A percentile compares a stretch with the other conserved stretches of the same genome.
These are phyloP conservation scores for Talaromyces marneffei DNA, from an alignment of 2,329 filamentous ascomycete genomes.

Conservation along the genomic window DNA sequence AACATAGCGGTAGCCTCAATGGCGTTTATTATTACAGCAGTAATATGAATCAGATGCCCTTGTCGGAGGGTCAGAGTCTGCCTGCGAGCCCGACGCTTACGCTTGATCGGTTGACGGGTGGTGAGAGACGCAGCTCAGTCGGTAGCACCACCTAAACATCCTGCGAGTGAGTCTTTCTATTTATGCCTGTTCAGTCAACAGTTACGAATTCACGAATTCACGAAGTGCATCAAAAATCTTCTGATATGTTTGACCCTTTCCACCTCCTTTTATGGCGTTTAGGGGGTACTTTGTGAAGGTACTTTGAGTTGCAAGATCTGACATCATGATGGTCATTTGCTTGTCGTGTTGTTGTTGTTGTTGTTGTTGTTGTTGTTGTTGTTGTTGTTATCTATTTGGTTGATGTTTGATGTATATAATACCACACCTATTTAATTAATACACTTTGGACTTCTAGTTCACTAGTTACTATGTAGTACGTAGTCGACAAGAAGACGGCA, in stretches of 20 bases:
- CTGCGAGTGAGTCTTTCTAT: not conserved
- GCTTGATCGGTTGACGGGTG: constrained; percentile 1
- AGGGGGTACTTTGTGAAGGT: not conserved
- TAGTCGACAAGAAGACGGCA: too few species aligned
- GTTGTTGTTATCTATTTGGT: too few species aligned
- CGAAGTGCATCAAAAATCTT: not conserved
- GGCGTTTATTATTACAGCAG: not conserved
- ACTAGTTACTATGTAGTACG: too few species aligned
- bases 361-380: too few species aligned
- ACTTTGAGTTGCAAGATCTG: not conserved
- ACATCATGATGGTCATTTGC: not conserved
- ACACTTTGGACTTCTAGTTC: too few species aligned
- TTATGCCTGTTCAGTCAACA: constrained; percentile 31
- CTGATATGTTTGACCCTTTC: not conserved
- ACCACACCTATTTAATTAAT: too few species aligned
- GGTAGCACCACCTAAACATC: not conserved
- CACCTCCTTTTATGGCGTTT: not conserved
- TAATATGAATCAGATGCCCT: not conserved
- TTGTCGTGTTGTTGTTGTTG: too few species aligned
- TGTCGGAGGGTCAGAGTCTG: constrained; percentile 9
- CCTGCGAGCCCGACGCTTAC: constrained; percentile 14
- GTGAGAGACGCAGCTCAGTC: constrained; percentile 10
- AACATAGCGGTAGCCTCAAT: not conserved
- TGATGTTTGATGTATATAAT: too few species aligned
- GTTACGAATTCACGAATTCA: constrained; percentile 12